Percentiles rank a stretch among this genome's conserved stretches.
These are phyloP conservation scores for Erythrophleum fordii DNA, from an alignment of 306 rosid species.

Conservation along the genomic window DNA sequence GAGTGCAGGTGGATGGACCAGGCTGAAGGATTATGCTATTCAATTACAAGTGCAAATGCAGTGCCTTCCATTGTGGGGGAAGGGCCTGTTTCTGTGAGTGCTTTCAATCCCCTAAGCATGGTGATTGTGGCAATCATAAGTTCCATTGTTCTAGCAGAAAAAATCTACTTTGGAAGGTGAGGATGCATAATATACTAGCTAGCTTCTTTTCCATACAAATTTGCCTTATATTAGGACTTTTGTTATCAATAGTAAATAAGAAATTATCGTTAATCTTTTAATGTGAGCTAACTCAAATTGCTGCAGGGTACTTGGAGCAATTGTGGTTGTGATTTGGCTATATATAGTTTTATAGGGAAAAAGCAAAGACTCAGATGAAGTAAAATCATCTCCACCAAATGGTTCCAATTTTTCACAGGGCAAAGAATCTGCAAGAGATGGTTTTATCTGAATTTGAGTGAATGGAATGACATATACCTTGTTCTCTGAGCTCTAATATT, in stretches of 20 bases:
- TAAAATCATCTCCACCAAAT: not conserved
- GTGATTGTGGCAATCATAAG: constrained; percentile 55
- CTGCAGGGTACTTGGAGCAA: constrained; percentile 45
- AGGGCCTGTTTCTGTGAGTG: constrained; percentile 62
- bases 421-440: not conserved
- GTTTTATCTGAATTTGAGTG: not conserved
- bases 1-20: constrained; percentile 54
- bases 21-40: constrained; percentile 52
- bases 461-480: too few species aligned
- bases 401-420: constrained; percentile 13
- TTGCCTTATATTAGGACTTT: too few species aligned
- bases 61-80: constrained; percentile 54
- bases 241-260: too few species aligned
- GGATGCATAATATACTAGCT: too few species aligned
- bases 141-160: constrained; percentile 50
- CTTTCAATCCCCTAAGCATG: constrained; percentile 55
- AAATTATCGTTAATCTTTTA: too few species aligned
- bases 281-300: not conserved
- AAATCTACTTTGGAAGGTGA: constrained; percentile 56
- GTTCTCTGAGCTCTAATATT: too few species aligned
- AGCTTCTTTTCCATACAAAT: too few species aligned
- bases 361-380: constrained; percentile 35
- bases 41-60: constrained; percentile 46
- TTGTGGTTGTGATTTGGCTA: constrained; percentile 39
- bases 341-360: constrained; percentile 51